These are phyloP conservation scores for Ogataea degrootiae DNA, from an alignment of 805 yeast species.

Conservation along the genomic window DNA sequence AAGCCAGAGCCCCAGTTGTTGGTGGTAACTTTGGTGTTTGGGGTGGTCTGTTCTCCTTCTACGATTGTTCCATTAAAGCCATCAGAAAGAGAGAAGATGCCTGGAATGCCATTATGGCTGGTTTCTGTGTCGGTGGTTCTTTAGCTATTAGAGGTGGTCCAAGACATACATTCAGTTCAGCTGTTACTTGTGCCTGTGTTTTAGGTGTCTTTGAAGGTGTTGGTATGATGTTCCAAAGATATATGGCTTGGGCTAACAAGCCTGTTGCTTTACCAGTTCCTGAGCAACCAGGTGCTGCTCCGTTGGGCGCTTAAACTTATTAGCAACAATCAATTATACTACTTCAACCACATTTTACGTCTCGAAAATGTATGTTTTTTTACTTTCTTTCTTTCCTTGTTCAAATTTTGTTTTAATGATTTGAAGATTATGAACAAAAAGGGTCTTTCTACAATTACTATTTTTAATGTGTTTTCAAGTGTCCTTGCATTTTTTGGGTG, in stretches of 20 bases:
- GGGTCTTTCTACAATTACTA: neutral
- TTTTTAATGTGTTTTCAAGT: no score
- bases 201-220: slow-evolving; percentile 98
- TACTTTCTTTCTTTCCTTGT: neutral
- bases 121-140: slow-evolving; percentile 97
- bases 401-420: neutral
- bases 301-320: slow-evolving; percentile 19
- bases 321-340: no score
- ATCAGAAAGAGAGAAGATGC: slow-evolving; percentile 98
- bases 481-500: no score
- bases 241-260: slow-evolving; percentile 77
- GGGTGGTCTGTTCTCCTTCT: slow-evolving; percentile 97
- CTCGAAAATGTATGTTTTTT: neutral
- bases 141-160: slow-evolving; percentile 98
- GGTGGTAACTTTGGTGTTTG: slow-evolving; percentile 99
- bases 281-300: slow-evolving; percentile 31
- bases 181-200: slow-evolving; percentile 95
- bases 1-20: slow-evolving; percentile 95
- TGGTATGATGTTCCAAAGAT: slow-evolving; percentile 91
- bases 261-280: slow-evolving; percentile 62
- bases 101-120: slow-evolving; percentile 96
- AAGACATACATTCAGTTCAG: slow-evolving; percentile 93
- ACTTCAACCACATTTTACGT: no score
- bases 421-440: neutral
- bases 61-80: slow-evolving; percentile 93